Evolutionary conservation across 495 filamentous ascomycete genomes (phyloP), one percentile per base, ranked within the genome.

Genomic region (Aspergillus carlsbadensis): DNA sequence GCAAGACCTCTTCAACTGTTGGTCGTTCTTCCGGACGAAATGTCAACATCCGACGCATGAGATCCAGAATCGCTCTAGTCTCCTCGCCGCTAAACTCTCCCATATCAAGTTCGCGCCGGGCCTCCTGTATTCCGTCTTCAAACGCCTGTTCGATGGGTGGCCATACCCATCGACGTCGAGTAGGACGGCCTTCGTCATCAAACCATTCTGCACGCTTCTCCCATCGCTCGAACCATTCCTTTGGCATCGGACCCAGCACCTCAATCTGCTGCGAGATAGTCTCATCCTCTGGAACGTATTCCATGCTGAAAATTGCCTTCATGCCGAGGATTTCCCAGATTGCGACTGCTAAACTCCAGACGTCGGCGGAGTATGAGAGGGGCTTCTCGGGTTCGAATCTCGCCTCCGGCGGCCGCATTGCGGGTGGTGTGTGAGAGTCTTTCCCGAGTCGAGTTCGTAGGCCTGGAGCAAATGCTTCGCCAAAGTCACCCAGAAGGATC

Each of bases 311-410:
- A 13, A 71, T 64, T 0, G 70, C 41, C 46, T 68, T 65, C 65
- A 74, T 71, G 14, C 67, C 67, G 1, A 72, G 33, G 36, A 77
- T 73, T 36, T 74, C 71, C 70, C 69, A 74, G 24, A 71, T 70
- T 20, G 65, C 45, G 4, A 54, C 61, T 20, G 66, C 70, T 8
- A 75, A 45, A 52, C 72, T 72, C 70, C 65, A 75, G 21, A 75
- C 70, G 46, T 75, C 72, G 11, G 65, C 44, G 5, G 72, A 41
- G 59, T 64, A 74, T 22, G 55, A 24, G 6, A 71, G 65, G 5
- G 68, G 65, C 0, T 42, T 15, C 14, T 67, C 24, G 1, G 68
- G 44, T 57, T 71, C 58, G 36, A 75, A 70, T 34, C 44, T 43
- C 33, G 66, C 64, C 60, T 76, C 73, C 59, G 72, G 72, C 15